These are phyloP conservation scores for Trichoderma koningii DNA, from an alignment of 2,329 filamentous ascomycete species.

Conservation along the genomic window DNA sequence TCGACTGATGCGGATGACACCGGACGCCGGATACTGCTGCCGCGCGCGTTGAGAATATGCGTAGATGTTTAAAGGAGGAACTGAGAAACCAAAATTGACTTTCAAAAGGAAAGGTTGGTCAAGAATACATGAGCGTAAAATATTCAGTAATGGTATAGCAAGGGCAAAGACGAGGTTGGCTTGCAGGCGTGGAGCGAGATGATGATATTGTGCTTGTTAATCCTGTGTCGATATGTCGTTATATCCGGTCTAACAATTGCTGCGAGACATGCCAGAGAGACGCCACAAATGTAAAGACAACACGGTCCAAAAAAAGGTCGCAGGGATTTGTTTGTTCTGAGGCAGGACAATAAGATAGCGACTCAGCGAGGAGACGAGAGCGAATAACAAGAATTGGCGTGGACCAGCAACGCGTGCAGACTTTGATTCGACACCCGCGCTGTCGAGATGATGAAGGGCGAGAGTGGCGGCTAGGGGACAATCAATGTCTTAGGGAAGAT, in stretches of 20 bases:
- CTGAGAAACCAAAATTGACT: neutral
- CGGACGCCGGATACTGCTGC: neutral
- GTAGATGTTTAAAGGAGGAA: neutral
- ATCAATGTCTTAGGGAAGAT: neutral
- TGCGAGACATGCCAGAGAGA: neutral
- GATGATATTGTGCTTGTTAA: neutral
- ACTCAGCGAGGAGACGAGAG: neutral
- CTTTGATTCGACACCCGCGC: too few species aligned
- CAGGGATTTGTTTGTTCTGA: too few species aligned
- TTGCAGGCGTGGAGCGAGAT: neutral
- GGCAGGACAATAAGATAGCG: too few species aligned
- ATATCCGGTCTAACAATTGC: neutral
- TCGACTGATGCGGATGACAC: neutral
- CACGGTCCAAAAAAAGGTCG: neutral
- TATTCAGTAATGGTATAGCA: neutral
- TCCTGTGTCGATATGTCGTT: neutral
- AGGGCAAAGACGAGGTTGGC: too few species aligned
- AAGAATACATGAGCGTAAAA: neutral
- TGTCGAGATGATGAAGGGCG: neutral
- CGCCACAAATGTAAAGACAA: neutral
- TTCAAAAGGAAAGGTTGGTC: neutral
- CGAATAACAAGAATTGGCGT: neutral
- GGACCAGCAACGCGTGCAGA: neutral
- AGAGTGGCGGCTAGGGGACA: neutral
- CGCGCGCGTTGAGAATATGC: neutral